Conservation (phyloP, 371 early-diverging fungal species). For the Mycotypha africana region DNA sequence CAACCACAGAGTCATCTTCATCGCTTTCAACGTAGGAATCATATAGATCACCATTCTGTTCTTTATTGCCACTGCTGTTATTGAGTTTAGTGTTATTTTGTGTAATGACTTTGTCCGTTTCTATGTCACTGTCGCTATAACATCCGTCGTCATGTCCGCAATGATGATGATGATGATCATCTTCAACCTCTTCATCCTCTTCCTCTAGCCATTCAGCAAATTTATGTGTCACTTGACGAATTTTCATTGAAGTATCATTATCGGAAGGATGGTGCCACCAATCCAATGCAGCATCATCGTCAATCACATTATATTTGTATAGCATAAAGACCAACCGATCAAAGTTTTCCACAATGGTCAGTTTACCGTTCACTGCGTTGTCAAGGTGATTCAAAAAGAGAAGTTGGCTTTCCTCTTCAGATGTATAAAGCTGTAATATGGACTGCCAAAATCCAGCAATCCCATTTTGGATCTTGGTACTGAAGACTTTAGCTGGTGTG, state of each 20-base stretch:
- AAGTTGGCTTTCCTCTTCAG: slow-evolving; percentile 22
- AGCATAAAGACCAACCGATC: slow-evolving; percentile 34
- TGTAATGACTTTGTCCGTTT: no score
- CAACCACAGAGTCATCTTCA: no score
- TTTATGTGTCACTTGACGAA: slow-evolving; percentile 6
- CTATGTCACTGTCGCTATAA: no score
- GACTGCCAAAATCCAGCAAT: slow-evolving; percentile 38
- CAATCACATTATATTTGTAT: slow-evolving; percentile 37
- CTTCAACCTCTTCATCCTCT: slow-evolving; percentile 12
- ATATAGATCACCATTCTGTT: no score
- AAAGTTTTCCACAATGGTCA: slow-evolving; percentile 20
- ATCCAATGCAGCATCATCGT: slow-evolving; percentile 27
- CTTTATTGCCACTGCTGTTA: no score
- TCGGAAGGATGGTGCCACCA: slow-evolving; percentile 31
- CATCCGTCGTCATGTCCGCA: no score
- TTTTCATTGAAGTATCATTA: slow-evolving; percentile 1
- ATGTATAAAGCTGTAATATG: slow-evolving; percentile 26
- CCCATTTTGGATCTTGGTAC: slow-evolving; percentile 20
- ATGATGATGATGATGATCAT: no score
- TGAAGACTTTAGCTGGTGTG: slow-evolving; percentile 7
- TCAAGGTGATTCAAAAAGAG: slow-evolving; percentile 30
- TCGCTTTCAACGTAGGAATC: no score
- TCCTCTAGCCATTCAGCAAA: slow-evolving; percentile 18
- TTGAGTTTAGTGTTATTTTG: no score
- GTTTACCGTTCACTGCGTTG: background rate